Conservation (phyloP, 2,329 filamentous ascomycete genomes). For the Aspergillus unguis region DNA sequence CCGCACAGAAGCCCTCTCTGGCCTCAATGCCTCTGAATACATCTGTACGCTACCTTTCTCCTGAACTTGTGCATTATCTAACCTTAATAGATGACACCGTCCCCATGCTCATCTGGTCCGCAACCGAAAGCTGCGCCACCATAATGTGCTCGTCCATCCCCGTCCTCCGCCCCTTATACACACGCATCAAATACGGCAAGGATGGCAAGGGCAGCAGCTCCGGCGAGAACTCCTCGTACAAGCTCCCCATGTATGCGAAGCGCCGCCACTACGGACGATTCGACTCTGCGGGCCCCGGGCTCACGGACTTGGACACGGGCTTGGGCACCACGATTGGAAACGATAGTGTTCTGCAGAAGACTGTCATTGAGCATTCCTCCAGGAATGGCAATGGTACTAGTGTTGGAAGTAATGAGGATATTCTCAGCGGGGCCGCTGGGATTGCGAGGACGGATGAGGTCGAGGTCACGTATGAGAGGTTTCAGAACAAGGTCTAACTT, state of each 20-base stretch:
- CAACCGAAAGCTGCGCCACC: constrained; percentile 21
- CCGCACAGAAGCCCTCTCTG: constrained; percentile 20
- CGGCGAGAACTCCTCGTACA: constrained; percentile 18
- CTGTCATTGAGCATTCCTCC: background rate
- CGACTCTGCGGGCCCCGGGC: background rate
- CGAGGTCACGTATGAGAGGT: constrained; percentile 9
- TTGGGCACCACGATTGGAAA: background rate
- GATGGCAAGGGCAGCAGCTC: constrained; percentile 12
- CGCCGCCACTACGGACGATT: constrained; percentile 15
- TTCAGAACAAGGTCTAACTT: background rate
- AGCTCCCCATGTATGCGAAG: constrained; percentile 20
- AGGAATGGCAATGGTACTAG: constrained; percentile 3
- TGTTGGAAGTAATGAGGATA: constrained; percentile 18
- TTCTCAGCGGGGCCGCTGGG: constrained; percentile 16
- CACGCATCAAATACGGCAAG: constrained; percentile 13
- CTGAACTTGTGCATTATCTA: background rate
- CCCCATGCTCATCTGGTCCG: constrained; percentile 24
- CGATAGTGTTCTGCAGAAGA: background rate
- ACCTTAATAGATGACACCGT: constrained; percentile 15
- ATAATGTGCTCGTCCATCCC: constrained; percentile 24
- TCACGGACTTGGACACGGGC: background rate
- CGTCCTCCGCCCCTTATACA: constrained; percentile 22
- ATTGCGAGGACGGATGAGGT: constrained; percentile 24
- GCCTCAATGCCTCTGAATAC: constrained; percentile 20
- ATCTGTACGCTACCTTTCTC: constrained; percentile 9